A percentile compares a stretch with the other conserved stretches of the same genome.
phyloP scores from a whole-genome alignment of 306 rosid species.

The Vigna trinervia region DNA sequence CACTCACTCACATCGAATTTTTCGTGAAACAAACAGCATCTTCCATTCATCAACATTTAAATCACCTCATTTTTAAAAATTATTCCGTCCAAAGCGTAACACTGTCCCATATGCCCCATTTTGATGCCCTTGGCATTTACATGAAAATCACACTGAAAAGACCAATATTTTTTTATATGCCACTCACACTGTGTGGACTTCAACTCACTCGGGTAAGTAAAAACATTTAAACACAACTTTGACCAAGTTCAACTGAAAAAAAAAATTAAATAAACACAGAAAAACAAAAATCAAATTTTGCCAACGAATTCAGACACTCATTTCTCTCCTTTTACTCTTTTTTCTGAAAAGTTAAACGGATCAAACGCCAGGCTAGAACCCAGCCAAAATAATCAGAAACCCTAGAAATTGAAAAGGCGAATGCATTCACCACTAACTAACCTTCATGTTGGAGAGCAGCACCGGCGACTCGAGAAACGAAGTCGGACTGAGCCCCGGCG shows the following conservation, averaged over 20 bases:
- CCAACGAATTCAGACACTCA: slow-evolving; percentile 19
- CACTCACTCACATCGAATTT: slow-evolving; percentile 51
- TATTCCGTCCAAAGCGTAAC: slow-evolving; percentile 47
- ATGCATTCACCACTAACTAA: slow-evolving; percentile 32
- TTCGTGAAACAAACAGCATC: slow-evolving; percentile 63
- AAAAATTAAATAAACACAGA: background rate
- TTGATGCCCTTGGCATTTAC: slow-evolving; percentile 45
- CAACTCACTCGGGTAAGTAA: slow-evolving; percentile 39
- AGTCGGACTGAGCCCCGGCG: slow-evolving; percentile 90
- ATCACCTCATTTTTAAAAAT: slow-evolving; percentile 53
- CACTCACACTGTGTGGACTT: slow-evolving; percentile 25
- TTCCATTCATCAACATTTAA: slow-evolving; percentile 58
- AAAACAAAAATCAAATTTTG: slow-evolving; percentile 22
- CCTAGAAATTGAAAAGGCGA: slow-evolving; percentile 27
- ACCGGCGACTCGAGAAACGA: slow-evolving; percentile 94
- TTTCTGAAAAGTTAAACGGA: slow-evolving; percentile 43
- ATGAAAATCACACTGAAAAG: slow-evolving; percentile 40
- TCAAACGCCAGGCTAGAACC: background rate
- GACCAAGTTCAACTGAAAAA: slow-evolving; percentile 34
- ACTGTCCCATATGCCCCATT: slow-evolving; percentile 42
- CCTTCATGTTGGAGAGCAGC: slow-evolving; percentile 91
- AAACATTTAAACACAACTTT: slow-evolving; percentile 26
- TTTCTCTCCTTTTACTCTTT: background rate
- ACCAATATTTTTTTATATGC: slow-evolving; percentile 35
- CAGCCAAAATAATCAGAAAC: slow-evolving; percentile 1